These are phyloP conservation scores for Xylariaceae sp. DNA, from an alignment of 2,329 filamentous ascomycete species.

Conservation along the genomic window DNA sequence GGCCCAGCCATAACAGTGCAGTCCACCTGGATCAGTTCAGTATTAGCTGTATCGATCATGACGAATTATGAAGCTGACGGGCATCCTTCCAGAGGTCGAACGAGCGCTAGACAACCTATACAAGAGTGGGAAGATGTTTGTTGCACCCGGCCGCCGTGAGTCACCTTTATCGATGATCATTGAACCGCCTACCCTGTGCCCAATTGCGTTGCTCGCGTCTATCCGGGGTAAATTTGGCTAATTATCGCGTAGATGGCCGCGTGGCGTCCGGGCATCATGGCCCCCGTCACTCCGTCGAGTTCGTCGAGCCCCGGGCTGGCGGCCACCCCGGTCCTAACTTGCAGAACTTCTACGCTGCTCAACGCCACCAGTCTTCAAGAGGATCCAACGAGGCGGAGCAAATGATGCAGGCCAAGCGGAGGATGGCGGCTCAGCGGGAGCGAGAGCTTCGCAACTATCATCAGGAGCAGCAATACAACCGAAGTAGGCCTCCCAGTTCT, in stretches of 20 bases:
- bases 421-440: slow-evolving; percentile 98
- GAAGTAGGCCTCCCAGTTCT: slow-evolving; percentile 87
- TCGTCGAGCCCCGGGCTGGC: slow-evolving; percentile 64
- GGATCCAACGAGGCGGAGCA: slow-evolving; percentile 89
- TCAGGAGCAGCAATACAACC: slow-evolving; percentile 99
- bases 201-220: slow-evolving; percentile 22
- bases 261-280: slow-evolving; percentile 52
- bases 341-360: slow-evolving; percentile 90
- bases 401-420: slow-evolving; percentile 98
- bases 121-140: slow-evolving; percentile 94
- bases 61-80: slow-evolving; percentile 27
- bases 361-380: slow-evolving; percentile 84
- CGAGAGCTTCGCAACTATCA: slow-evolving; percentile 99
- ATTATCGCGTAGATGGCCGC: slow-evolving; percentile 59
- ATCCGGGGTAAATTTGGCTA: slow-evolving; percentile 22
- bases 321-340: slow-evolving; percentile 72
- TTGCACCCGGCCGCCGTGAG: slow-evolving; percentile 70
- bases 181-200: slow-evolving; percentile 1
- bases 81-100: slow-evolving; percentile 70
- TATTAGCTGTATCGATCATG: not conserved
- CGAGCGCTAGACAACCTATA: slow-evolving; percentile 91
- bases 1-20: not conserved
- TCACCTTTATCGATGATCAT: slow-evolving; percentile 43
- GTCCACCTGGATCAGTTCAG: not conserved
- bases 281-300: slow-evolving; percentile 78